phyloP scores from a whole-genome alignment of 805 yeast genomes.

The Metschnikowia gelsemii region DNA sequence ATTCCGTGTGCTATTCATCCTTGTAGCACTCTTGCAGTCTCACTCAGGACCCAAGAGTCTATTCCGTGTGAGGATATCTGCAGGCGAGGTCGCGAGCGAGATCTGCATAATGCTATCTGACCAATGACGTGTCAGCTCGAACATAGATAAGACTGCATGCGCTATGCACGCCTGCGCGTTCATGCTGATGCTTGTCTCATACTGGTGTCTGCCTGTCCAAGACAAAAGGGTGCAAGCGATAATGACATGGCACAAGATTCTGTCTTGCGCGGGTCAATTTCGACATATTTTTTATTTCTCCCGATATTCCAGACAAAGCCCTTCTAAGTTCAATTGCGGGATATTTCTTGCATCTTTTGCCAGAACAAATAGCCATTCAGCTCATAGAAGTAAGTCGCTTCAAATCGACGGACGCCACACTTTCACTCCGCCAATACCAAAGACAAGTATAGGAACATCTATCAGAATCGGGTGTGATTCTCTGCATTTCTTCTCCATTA shows the following conservation, averaged over 20 bases:
- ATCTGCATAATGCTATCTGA: slow-evolving; percentile 7
- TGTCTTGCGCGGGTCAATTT: neutral
- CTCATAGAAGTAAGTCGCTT: neutral
- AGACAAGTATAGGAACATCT: neutral
- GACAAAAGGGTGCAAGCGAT: neutral
- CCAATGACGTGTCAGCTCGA: slow-evolving; percentile 3
- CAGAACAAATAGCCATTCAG: neutral
- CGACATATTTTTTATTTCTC: neutral
- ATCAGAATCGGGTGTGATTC: too few species aligned
- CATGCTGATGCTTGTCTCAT: slow-evolving; percentile 1
- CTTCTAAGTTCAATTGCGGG: neutral
- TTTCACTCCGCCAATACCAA: neutral
- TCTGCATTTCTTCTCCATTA: too few species aligned
- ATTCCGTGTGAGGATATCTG: neutral
- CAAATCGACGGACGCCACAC: neutral
- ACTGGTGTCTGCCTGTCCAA: slow-evolving; percentile 1
- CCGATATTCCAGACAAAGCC: neutral
- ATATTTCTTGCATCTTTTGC: neutral
- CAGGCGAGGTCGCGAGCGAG: too few species aligned
- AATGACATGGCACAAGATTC: neutral
- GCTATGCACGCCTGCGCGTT: neutral
- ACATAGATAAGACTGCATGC: slow-evolving; percentile 8
- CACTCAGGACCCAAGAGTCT: neutral
- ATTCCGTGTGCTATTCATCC: neutral
- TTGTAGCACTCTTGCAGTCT: neutral